phyloP scores from a whole-genome alignment of 1,139 yeast species.

The Barnettozyma hawaiiensis region DNA sequence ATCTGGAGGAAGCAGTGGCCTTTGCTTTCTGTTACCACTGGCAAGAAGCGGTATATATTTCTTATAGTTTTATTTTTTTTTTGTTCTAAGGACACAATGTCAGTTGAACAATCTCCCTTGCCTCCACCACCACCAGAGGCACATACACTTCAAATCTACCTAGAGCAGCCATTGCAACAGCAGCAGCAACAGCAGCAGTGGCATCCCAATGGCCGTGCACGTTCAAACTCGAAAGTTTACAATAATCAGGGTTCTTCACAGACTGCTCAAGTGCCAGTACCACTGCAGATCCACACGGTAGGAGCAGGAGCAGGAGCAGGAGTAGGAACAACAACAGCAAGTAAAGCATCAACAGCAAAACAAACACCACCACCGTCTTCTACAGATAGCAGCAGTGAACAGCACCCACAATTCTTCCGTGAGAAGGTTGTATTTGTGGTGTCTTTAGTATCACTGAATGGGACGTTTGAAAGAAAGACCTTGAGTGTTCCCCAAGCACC shows the following conservation, averaged over 20 bases:
- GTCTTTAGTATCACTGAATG: slow-evolving; percentile 69
- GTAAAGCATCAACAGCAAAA: not conserved
- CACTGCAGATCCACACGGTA: not conserved
- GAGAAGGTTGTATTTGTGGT: slow-evolving; percentile 40
- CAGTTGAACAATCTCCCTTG: slow-evolving; percentile 3
- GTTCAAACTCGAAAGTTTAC: slow-evolving; percentile 23
- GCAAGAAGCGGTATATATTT: too few species aligned
- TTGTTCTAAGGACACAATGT: too few species aligned
- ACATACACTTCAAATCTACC: slow-evolving; percentile 15
- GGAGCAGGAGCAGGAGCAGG: too few species aligned
- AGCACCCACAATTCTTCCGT: slow-evolving; percentile 15
- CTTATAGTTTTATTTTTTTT: too few species aligned
- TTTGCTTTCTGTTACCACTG: too few species aligned
- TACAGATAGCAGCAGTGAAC: not conserved
- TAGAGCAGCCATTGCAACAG: slow-evolving; percentile 6
- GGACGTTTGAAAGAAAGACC: slow-evolving; percentile 75
- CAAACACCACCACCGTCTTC: not conserved
- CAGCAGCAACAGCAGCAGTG: not conserved
- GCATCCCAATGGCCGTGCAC: slow-evolving; percentile 14
- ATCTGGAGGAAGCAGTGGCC: too few species aligned
- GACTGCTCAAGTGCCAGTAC: not conserved
- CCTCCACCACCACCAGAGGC: slow-evolving; percentile 8
- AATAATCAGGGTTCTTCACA: slow-evolving; percentile 8
- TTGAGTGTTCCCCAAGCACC: slow-evolving; percentile 78
- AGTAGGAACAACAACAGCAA: too few species aligned